These are phyloP conservation scores for Misopates orontium DNA, from an alignment of 257 asterid genomes.

Conservation along the genomic window DNA sequence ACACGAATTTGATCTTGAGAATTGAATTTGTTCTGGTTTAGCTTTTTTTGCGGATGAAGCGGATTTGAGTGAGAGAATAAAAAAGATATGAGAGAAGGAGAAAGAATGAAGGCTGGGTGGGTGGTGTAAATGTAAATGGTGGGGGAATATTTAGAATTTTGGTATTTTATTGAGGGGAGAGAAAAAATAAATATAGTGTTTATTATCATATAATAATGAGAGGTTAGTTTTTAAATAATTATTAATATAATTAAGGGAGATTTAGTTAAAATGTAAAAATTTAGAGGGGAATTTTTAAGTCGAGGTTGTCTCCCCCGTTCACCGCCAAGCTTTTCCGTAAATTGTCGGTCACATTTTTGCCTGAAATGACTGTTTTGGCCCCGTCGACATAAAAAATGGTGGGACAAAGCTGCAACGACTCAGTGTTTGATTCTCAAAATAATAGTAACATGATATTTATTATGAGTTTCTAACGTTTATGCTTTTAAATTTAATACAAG, in stretches of 20 bases:
- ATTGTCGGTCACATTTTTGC: constrained; percentile 59
- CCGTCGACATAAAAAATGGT: not conserved
- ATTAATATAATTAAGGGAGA: constrained; percentile 4
- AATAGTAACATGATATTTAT: not conserved
- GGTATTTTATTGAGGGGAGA: too few species aligned
- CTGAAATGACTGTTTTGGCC: constrained; percentile 34
- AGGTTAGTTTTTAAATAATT: not conserved
- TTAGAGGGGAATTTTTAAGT: constrained; percentile 14
- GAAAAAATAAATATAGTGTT: too few species aligned
- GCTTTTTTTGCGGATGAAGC: constrained; percentile 33
- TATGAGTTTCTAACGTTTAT: too few species aligned
- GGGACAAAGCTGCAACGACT: not conserved
- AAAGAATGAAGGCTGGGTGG: constrained; percentile 26
- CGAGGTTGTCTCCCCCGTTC: constrained; percentile 62
- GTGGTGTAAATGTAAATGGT: constrained; percentile 27
- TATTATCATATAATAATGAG: too few species aligned
- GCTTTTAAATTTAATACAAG: not conserved
- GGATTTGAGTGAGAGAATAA: constrained; percentile 29
- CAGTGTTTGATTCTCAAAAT: not conserved
- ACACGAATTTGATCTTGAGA: constrained; percentile 7
- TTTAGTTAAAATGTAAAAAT: constrained; percentile 28
- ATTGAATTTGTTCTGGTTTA: not conserved
- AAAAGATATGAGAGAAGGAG: constrained; percentile 23
- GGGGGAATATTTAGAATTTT: constrained; percentile 43
- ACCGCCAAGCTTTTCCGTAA: constrained; percentile 70